Evolutionary conservation across 805 yeast species (phyloP), one percentile per base, ranked within the genome.

Genomic region (Huiozyma naganishii): DNA sequence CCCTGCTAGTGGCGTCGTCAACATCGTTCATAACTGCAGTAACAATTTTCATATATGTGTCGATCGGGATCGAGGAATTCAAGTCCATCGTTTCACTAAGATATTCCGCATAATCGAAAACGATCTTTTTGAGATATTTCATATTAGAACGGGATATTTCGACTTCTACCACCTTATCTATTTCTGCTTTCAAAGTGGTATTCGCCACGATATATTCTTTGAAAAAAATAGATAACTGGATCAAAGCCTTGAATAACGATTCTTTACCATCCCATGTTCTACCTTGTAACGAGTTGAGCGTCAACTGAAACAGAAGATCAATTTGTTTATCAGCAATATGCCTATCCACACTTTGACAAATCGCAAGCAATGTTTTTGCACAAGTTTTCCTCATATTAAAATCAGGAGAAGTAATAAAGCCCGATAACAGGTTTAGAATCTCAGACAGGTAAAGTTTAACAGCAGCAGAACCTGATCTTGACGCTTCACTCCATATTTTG

Each of bases 191-290:
- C 6, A 76, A 38, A 0, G 55, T 68, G 1, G 51, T 45, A 30
- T 65, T 55, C 0, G 43, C 40, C 6, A 3, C 5, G 10, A 79
- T 50, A 37, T 57, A 66, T 0, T 50, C 52, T 39, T 68, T 62
- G 7, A 77, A 69, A 46, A 75, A 76, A 12, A 67, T 54, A 0
- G 80, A 56, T 30, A 83, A 68, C 1, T 76, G 62, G 0, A 84
- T 82, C 43, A 89, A 64, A 0, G 95, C 84, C 33, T 76, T 77
- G 13, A 87, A 66, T 1, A 92, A 72, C 29, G 70, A 61, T 52
- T 88, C 96, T 54, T 90, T 90, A 6, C 97, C 97, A 11, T 72
- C 71, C 92, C 95, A 90, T 7, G 90, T 74, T 47, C 94, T 76
- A 1, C 96, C 96, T 44, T 71, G 68, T 44, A 79, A 70, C 0